phyloP scores from a whole-genome alignment of 306 rosid species.

The Parietaria judaica region DNA sequence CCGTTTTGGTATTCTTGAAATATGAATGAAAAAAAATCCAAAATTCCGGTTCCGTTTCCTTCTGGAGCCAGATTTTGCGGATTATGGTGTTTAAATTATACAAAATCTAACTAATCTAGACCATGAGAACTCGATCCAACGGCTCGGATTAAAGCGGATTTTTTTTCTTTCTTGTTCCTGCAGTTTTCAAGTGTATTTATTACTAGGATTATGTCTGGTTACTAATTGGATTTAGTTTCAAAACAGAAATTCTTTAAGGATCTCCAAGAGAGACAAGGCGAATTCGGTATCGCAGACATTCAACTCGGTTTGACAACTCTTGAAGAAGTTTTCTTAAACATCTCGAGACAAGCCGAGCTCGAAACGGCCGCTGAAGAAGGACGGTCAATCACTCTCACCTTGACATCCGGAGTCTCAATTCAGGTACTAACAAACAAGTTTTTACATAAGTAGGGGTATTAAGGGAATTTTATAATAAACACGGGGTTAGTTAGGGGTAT shows the following conservation, averaged over 20 bases:
- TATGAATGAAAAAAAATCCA: too few species aligned
- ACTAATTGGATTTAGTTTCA: too few species aligned
- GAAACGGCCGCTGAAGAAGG: slow-evolving; percentile 75
- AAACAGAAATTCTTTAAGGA: slow-evolving; percentile 58
- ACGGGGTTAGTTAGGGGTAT: too few species aligned
- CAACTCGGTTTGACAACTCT: slow-evolving; percentile 89
- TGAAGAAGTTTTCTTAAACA: slow-evolving; percentile 85
- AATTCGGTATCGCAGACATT: slow-evolving; percentile 69
- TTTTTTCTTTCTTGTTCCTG: neutral
- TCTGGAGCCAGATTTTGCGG: too few species aligned
- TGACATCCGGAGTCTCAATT: neutral
- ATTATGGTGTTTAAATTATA: neutral
- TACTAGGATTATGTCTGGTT: too few species aligned
- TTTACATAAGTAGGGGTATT: neutral
- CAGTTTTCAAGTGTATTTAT: too few species aligned
- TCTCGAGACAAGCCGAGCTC: slow-evolving; percentile 74
- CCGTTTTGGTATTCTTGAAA: too few species aligned
- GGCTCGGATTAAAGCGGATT: neutral
- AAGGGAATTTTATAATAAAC: too few species aligned
- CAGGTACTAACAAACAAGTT: neutral
- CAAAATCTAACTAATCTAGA: too few species aligned
- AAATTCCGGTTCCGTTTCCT: too few species aligned
- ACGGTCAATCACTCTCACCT: slow-evolving; percentile 4
- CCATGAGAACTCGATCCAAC: too few species aligned
- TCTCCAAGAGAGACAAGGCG: slow-evolving; percentile 59